Conservation (phyloP, 2,329 filamentous ascomycete species). For the Neurospora sp. region DNA sequence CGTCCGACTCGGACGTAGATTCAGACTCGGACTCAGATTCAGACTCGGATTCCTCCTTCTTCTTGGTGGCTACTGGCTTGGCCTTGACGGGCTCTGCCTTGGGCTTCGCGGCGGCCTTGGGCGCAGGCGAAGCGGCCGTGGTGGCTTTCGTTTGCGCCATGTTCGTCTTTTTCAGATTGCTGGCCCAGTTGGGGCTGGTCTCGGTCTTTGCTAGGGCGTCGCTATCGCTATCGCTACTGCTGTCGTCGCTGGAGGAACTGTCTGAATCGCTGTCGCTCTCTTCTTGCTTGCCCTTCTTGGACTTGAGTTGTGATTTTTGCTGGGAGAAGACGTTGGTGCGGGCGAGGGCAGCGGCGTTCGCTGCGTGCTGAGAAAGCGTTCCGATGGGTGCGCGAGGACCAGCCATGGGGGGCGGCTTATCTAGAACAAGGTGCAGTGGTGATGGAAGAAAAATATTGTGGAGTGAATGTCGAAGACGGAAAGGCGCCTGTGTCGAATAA, state of each 20-base stretch:
- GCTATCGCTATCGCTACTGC: slow-evolving; percentile 4
- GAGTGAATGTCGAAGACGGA: background rate
- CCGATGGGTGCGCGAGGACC: slow-evolving; percentile 22
- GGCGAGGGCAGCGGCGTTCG: slow-evolving; percentile 14
- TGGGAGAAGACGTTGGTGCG: slow-evolving; percentile 9
- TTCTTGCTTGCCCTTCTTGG: slow-evolving; percentile 11
- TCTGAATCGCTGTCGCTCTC: slow-evolving; percentile 13
- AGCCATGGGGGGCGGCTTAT: slow-evolving; percentile 14
- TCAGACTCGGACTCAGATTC: background rate
- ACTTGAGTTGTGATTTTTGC: slow-evolving; percentile 1
- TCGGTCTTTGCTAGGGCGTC: background rate
- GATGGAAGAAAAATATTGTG: slow-evolving; percentile 5
- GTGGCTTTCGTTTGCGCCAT: slow-evolving; percentile 6
- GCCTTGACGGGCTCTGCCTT: background rate
- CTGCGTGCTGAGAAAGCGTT: slow-evolving; percentile 20
- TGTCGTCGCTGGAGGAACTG: slow-evolving; percentile 11
- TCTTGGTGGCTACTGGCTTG: background rate
- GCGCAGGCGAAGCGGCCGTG: background rate
- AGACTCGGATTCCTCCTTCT: background rate
- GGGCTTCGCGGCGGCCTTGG: background rate
- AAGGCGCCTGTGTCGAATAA: background rate
- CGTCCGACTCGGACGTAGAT: slow-evolving; percentile 2
- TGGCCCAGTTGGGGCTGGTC: slow-evolving; percentile 4
- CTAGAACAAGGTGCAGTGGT: background rate
- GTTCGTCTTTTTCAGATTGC: slow-evolving; percentile 13